Conservation (phyloP, 2,329 filamentous ascomycete genomes). For the Arthroderma sp. region DNA sequence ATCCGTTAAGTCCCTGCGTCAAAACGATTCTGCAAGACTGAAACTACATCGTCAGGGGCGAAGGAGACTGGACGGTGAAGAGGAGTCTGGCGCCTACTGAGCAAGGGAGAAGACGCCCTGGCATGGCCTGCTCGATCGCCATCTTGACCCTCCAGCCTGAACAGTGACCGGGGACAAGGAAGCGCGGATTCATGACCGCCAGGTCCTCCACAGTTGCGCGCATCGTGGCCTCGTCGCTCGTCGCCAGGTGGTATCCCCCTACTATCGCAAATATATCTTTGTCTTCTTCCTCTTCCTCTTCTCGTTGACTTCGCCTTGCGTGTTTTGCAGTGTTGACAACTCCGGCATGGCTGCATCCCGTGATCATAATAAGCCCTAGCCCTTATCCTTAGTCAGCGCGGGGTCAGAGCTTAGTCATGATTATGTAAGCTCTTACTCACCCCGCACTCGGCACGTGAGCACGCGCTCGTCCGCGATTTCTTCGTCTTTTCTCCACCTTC, state of each 20-base stretch:
- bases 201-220: conserved; percentile 39
- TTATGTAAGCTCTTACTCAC: conserved; percentile 19
- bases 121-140: conserved; percentile 41
- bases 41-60: neutral
- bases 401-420: neutral
- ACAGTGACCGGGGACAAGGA: conserved; percentile 45
- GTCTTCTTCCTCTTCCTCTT: conserved; percentile 27
- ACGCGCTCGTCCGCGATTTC: conserved; percentile 43
- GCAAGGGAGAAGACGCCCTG: conserved; percentile 39
- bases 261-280: conserved; percentile 40
- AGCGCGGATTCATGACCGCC: conserved; percentile 35
- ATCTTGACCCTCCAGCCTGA: conserved; percentile 46
- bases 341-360: conserved; percentile 45
- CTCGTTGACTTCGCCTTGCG: conserved; percentile 20
- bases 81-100: conserved; percentile 36
- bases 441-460: conserved; percentile 43
- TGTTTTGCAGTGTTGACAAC: conserved; percentile 42
- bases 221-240: conserved; percentile 34
- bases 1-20: too few relatives aligned
- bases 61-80: neutral
- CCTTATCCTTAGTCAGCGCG: conserved; percentile 16
- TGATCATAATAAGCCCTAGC: conserved; percentile 44
- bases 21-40: too few relatives aligned
- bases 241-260: conserved; percentile 44
- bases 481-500: conserved; percentile 24